Evolutionary conservation across 345 rosid genomes (phyloP).

Genomic region (Chamaenerion angustifolium): DNA sequence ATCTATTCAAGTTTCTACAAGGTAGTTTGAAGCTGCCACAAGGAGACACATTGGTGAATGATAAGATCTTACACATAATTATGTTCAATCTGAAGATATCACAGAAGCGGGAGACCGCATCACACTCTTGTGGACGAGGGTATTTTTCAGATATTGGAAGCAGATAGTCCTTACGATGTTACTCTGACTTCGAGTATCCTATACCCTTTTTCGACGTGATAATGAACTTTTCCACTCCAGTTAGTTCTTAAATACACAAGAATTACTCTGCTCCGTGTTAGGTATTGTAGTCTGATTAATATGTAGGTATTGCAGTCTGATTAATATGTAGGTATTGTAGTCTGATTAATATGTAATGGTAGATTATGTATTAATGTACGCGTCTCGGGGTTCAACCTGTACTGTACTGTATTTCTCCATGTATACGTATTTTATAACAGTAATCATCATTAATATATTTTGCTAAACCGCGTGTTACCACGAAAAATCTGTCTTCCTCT

Average conservation of each 20-base stretch:
- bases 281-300: too few relatives aligned
- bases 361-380: too few relatives aligned
- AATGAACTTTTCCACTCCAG: not conserved
- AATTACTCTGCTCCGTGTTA: not conserved
- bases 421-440: too few relatives aligned
- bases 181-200: constrained; percentile 44
- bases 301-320: too few relatives aligned
- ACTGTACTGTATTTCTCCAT: too few relatives aligned
- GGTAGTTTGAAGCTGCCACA: constrained; percentile 29
- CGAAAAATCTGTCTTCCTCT: too few relatives aligned
- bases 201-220: constrained; percentile 50
- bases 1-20: constrained; percentile 41
- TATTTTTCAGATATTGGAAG: constrained; percentile 43
- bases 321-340: too few relatives aligned
- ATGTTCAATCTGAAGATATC: constrained; percentile 48
- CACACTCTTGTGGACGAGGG: constrained; percentile 52
- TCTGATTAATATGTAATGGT: too few relatives aligned
- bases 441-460: too few relatives aligned
- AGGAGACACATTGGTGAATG: constrained; percentile 21
- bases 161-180: constrained; percentile 17
- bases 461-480: too few relatives aligned
- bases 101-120: constrained; percentile 70
- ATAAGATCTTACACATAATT: constrained; percentile 37
- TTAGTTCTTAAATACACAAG: too few relatives aligned
- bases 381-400: too few relatives aligned